Base-by-base conservation (phyloP, 1,139 yeast species). In the Yamadazyma pseudoaaseri region DNA sequence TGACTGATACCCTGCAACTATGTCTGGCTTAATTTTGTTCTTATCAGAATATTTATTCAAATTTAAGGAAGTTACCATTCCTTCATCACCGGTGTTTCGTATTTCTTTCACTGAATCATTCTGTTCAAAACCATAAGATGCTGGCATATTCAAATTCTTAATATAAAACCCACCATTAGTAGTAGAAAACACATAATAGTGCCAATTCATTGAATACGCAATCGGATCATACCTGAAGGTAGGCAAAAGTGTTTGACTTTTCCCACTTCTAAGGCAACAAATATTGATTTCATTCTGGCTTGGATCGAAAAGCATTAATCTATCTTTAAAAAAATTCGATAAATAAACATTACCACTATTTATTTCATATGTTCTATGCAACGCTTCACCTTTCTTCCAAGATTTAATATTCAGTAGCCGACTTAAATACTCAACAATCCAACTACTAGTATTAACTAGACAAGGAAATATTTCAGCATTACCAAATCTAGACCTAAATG, bases 391-490 rank as follows among this genome's bases (percentile, higher is more conserved):
- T 45, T 72, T 79, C 41, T 60, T 65, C 86, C 87, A 81, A 38
- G 60, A 66, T 36, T 67, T 67, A 18, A 65, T 38, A 3, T 63
- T 52, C 8, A 62, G 53, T 30, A 68, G 57, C 30, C 89, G 56
- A 17, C 63, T 61, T 28, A 76, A 63, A 45, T 78, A 70, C 52
- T 83, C 92, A 20, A 60, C 59, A 47, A 76, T 68, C 74, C 80
- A 82, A 29, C 58, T 57, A n/a, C 45, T 46, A 0, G 82, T 71
- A 20, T 71, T 61, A 0, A 83, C 65, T n/a, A 76, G 58, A 1
- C 83, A 70, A 3, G 87, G 79, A 51, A 83, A 82, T 10, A 48
- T 38, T 2, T 50, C 47, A 10, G 56, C 49, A 0, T 72, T 67
- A 3, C 71, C 65, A 43, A 74, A 74, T 35, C 65, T 65, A 16